phyloP scores from a whole-genome alignment of 257 asterid genomes.

The Ilex aquifolium region DNA sequence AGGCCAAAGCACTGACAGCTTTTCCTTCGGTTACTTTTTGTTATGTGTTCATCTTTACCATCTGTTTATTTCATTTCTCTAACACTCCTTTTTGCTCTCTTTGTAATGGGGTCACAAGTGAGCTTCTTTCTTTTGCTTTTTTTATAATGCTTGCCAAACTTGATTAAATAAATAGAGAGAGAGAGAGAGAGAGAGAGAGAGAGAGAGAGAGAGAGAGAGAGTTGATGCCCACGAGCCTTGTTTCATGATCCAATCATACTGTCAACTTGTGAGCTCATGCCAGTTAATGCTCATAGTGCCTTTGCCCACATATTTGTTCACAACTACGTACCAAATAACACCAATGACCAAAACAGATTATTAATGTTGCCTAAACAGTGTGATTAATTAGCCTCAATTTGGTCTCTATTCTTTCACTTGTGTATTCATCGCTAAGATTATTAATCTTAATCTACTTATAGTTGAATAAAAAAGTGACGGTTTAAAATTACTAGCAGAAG shows the following conservation, averaged over 20 bases:
- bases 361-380: too few species aligned
- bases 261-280: conserved; percentile 50
- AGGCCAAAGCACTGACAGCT: conserved; percentile 25
- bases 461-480: too few species aligned
- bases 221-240: conserved; percentile 21
- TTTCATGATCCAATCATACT: conserved; percentile 68
- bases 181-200: conserved; percentile 20
- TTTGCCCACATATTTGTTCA: conserved; percentile 17
- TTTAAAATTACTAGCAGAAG: too few species aligned
- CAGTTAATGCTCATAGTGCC: conserved; percentile 36
- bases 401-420: too few species aligned
- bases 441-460: too few species aligned
- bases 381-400: too few species aligned
- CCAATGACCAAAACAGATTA: too few species aligned
- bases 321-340: conserved; percentile 19
- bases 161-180: conserved; percentile 23
- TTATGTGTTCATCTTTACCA: conserved; percentile 28
- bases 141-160: conserved; percentile 24
- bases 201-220: conserved; percentile 38
- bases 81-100: conserved; percentile 25
- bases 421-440: too few species aligned
- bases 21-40: conserved; percentile 27
- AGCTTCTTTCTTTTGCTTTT: conserved; percentile 37
- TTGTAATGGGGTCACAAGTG: conserved; percentile 37
- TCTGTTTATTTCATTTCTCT: conserved; percentile 31